phyloP scores from a whole-genome alignment of 257 asterid genomes.

The Solanum arcanum region DNA sequence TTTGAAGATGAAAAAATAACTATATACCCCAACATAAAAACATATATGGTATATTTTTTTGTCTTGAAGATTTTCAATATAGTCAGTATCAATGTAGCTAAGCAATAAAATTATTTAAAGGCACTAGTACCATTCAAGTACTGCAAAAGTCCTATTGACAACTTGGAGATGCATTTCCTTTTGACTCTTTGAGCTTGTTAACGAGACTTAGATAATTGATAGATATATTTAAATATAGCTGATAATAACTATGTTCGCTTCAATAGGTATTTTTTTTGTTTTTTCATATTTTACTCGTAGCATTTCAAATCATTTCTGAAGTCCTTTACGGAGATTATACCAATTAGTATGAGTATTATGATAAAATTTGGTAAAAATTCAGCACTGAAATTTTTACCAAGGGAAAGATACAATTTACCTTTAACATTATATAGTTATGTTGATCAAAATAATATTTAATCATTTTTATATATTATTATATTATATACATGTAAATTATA shows the following conservation, averaged over 20 bases:
- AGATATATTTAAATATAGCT: background rate
- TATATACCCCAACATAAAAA: background rate
- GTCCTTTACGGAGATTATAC: rapidly evolving
- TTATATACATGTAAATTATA: no score
- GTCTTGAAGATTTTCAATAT: background rate
- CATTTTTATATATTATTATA: no score
- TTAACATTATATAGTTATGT: no score
- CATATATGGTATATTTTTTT: background rate
- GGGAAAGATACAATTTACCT: background rate
- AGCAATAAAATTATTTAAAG: background rate
- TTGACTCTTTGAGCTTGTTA: no score
- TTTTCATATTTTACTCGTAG: background rate
- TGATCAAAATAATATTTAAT: no score
- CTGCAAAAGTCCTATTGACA: no score
- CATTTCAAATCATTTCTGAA: background rate
- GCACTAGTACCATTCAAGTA: background rate
- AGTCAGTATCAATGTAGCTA: background rate
- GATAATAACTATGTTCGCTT: background rate
- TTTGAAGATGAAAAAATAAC: background rate
- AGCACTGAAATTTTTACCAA: background rate
- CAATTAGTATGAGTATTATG: background rate
- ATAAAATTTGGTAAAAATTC: background rate
- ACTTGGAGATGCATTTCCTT: no score
- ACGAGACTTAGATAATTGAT: no score
- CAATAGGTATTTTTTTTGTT: no score